Evolutionary conservation across 139 green algal species (phyloP).

Genomic region (Chlorella sorokiniana): DNA sequence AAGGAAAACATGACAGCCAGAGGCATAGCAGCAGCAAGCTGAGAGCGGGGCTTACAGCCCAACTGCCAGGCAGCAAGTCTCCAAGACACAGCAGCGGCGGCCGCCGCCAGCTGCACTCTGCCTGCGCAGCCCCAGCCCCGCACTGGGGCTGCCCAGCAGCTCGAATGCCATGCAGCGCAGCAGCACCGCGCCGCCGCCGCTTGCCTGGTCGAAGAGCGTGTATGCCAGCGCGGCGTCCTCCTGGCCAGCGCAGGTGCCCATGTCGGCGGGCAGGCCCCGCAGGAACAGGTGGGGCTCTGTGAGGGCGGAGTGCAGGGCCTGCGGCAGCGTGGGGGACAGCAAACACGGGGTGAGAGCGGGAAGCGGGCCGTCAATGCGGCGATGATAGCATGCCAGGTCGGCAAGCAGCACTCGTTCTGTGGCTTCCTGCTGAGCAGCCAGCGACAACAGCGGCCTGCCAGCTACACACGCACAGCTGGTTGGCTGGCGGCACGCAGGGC

Average conservation of each 20-base stretch:
- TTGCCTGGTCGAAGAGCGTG: conserved; percentile 46
- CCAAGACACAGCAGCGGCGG: too few relatives aligned
- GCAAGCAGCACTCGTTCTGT: too few relatives aligned
- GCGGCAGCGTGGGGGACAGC: background rate
- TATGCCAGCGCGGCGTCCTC: conserved; percentile 56
- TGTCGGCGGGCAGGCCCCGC: background rate
- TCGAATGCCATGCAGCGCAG: background rate
- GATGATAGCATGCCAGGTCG: background rate
- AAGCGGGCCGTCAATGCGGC: background rate
- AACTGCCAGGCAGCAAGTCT: background rate
- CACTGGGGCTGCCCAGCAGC: background rate
- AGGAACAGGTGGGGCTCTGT: conserved; percentile 34
- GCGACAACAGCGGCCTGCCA: too few relatives aligned
- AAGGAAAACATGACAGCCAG: background rate
- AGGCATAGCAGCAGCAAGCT: background rate
- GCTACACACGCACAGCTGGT: too few relatives aligned
- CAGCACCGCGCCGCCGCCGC: background rate
- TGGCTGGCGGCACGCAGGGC: too few relatives aligned
- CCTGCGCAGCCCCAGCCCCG: background rate
- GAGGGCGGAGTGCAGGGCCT: conserved; percentile 49
- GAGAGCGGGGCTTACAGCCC: background rate
- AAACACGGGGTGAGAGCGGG: background rate
- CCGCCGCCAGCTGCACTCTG: too few relatives aligned
- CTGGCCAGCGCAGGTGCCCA: conserved; percentile 17
- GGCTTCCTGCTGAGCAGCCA: too few relatives aligned